Percentiles rank a stretch among this genome's conserved stretches.
phyloP scores from a whole-genome alignment of 106 monocot genomes.

The Dactylorhiza incarnata region DNA sequence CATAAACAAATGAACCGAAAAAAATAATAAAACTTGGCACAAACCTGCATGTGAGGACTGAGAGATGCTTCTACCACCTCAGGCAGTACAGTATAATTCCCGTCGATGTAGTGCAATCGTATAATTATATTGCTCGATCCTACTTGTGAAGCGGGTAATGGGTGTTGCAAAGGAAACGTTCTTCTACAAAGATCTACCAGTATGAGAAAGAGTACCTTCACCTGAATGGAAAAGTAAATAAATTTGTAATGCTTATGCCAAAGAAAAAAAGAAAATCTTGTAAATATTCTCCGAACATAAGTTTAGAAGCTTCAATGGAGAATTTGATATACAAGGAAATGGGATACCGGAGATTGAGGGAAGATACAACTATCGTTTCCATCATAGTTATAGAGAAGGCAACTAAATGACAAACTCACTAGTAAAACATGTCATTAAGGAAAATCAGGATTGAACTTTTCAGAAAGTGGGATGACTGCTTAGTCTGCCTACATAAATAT shows the following conservation, averaged over 20 bases:
- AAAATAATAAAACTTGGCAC: neutral
- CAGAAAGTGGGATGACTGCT: too few relatives aligned
- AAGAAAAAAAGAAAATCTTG: neutral
- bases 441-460: too few relatives aligned
- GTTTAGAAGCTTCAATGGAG: too few relatives aligned
- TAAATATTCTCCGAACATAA: too few relatives aligned
- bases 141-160: slow-evolving; percentile 83
- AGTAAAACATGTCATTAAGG: too few relatives aligned
- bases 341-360: too few relatives aligned
- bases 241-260: too few relatives aligned
- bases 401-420: too few relatives aligned
- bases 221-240: slow-evolving; percentile 31
- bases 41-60: slow-evolving; percentile 96
- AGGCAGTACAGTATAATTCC: slow-evolving; percentile 92
- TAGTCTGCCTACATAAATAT: too few relatives aligned
- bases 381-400: too few relatives aligned
- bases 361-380: too few relatives aligned
- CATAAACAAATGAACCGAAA: neutral
- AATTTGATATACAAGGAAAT: too few relatives aligned
- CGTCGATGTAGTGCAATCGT: slow-evolving; percentile 94
- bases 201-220: slow-evolving; percentile 91
- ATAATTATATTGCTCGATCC: slow-evolving; percentile 72
- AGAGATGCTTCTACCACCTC: slow-evolving; percentile 98
- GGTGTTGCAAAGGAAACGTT: slow-evolving; percentile 63
- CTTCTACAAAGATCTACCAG: slow-evolving; percentile 92